Conservation (phyloP, 148 eudicot species). For the Simmondsia chinensis region DNA sequence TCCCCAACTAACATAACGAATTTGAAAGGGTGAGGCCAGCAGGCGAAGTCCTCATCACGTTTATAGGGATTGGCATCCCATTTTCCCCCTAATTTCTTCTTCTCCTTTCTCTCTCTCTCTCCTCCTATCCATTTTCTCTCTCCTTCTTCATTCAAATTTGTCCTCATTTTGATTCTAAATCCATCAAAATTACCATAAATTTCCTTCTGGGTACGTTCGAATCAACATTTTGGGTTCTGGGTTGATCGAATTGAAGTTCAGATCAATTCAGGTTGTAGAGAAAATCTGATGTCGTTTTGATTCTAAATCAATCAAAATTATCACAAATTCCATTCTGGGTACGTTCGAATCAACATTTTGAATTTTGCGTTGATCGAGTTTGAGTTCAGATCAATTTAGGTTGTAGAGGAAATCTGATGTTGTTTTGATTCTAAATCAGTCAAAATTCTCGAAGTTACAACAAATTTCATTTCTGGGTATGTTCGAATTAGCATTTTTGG, state of each 20-base stretch:
- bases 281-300: too few species aligned
- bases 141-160: neutral
- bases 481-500: too few species aligned
- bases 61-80: neutral
- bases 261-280: too few species aligned
- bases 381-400: too few species aligned
- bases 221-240: too few species aligned
- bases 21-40: neutral
- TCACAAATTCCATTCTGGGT: neutral
- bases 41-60: constrained; percentile 16
- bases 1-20: neutral
- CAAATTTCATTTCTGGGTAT: too few species aligned
- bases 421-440: too few species aligned
- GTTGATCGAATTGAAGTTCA: too few species aligned
- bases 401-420: too few species aligned
- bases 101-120: constrained; percentile 3
- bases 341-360: too few species aligned
- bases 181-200: neutral
- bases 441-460: too few species aligned
- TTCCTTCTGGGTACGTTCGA: neutral
- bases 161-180: neutral
- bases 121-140: constrained; percentile 10
- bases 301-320: neutral
- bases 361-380: too few species aligned
- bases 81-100: constrained; percentile 22